Evolutionary conservation across 805 yeast genomes (phyloP).

Genomic region (Blastobotrys parvus): DNA sequence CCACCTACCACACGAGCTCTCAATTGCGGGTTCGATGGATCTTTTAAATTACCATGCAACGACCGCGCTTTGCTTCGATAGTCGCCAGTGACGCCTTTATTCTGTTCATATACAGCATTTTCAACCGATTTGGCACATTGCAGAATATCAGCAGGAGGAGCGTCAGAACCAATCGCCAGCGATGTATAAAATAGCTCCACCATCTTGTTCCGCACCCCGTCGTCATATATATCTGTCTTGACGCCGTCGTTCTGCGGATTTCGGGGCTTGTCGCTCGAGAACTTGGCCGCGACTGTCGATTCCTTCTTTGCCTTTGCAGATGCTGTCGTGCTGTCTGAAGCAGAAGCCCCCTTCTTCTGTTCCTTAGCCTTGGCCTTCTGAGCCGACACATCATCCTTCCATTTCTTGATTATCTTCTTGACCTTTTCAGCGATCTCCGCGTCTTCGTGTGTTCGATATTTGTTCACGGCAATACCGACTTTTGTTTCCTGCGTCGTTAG

Average conservation of each 20-base stretch:
- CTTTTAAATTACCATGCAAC: slow-evolving; percentile 76
- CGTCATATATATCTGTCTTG: slow-evolving; percentile 57
- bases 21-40: slow-evolving; percentile 81
- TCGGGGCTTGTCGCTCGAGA: slow-evolving; percentile 47
- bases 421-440: slow-evolving; percentile 53
- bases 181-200: slow-evolving; percentile 82
- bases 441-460: slow-evolving; percentile 67
- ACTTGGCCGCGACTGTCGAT: slow-evolving; percentile 7
- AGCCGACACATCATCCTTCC: slow-evolving; percentile 79
- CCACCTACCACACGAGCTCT: slow-evolving; percentile 60
- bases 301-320: background rate
- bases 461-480: slow-evolving; percentile 95
- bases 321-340: slow-evolving; percentile 4
- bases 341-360: slow-evolving; percentile 10
- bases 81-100: slow-evolving; percentile 43
- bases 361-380: slow-evolving; percentile 28
- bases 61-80: slow-evolving; percentile 83
- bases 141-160: slow-evolving; percentile 51
- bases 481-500: slow-evolving; percentile 54
- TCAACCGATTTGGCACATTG: slow-evolving; percentile 65
- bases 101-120: slow-evolving; percentile 53
- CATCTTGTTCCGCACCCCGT: slow-evolving; percentile 76
- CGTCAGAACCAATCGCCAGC: slow-evolving; percentile 68
- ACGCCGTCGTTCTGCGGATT: slow-evolving; percentile 78
- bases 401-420: slow-evolving; percentile 69